Base-by-base conservation (phyloP, 257 asterid species). In the Primulina eburnea region DNA sequence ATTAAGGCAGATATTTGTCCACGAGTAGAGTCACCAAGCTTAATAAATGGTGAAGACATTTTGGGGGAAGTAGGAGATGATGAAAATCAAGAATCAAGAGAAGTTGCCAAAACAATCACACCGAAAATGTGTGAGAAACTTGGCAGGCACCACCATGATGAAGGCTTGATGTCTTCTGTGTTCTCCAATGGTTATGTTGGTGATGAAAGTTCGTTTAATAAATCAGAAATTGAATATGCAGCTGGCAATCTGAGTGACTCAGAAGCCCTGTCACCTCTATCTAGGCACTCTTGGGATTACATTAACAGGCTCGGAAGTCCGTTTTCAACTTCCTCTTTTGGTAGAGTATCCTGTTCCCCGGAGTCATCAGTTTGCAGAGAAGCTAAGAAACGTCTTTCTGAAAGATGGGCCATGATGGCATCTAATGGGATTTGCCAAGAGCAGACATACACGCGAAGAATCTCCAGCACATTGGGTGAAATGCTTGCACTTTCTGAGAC, bases 401-500 rank as follows among this genome's bases (percentile, higher is more conserved):
- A 95, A 79, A 87, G 99, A 76, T 92, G 95, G 96, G 96, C 96
- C 56, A 83, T 88, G 89, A 85, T 91, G 92, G 81, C 94, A 62
- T 85, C 97, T 70, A 83, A 76, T 60, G 97, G 90, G 65, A 78
- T 73, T 71, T 81, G 74, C 77, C 90, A 80, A 76, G 96, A 95
- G 75, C 97, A 81, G 71, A 92, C 86, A 75, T 88, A 67, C 65
- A 71, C 81, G 30, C 68, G 82, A 26, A 83, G 88, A 84, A 88
- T 91, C 82, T 87, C 96, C 37, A 95, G 88, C 73, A 92, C 99
- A 30, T 83, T 95, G 82, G 99, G 98, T 33, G 99, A 89, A 70
- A 92, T 95, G 99, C 98, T 95, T 72, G 92, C 99, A 38, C 97
- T 95, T 73, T 95, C 97, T 16, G 98, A 92, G 70, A 71, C 82